Conservation (phyloP, 2,329 filamentous ascomycete genomes). For the Corinectria fuckeliana region DNA sequence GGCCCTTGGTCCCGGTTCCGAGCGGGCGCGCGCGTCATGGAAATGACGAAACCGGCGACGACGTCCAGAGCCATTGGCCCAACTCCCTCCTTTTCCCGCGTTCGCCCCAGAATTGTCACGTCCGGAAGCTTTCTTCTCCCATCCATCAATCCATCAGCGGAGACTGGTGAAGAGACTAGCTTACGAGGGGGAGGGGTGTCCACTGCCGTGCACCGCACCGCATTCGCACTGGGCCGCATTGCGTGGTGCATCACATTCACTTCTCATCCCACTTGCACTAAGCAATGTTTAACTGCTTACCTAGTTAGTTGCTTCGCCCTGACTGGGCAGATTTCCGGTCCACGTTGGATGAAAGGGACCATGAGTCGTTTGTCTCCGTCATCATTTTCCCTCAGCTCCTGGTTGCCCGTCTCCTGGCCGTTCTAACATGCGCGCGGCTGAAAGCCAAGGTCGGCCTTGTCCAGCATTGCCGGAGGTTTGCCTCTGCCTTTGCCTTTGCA, state of each 20-base stretch:
- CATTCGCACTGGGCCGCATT: conserved; percentile 2
- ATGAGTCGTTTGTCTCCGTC: background rate
- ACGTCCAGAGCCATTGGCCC: conserved; percentile 2
- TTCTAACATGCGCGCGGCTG: background rate
- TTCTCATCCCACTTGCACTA: conserved; percentile 1
- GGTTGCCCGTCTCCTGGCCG: background rate
- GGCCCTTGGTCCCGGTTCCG: background rate
- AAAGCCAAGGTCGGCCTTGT: background rate
- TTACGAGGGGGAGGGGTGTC: background rate
- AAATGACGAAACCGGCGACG: conserved; percentile 10
- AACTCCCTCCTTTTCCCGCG: background rate
- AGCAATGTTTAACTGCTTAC: conserved; percentile 7
- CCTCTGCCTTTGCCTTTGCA: background rate
- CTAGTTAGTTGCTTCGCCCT: background rate
- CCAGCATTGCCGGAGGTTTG: background rate
- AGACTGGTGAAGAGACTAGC: conserved; percentile 1
- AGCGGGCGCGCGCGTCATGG: conserved; percentile 19
- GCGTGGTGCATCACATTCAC: conserved; percentile 11
- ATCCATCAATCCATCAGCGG: background rate
- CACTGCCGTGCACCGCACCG: conserved; percentile 8
- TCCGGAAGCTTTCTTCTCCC: conserved; percentile 17
- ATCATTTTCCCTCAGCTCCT: background rate
- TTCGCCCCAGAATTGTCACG: conserved; percentile 9
- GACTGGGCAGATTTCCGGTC: background rate
- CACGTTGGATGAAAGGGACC: conserved; percentile 6